A percentile compares a stretch with the other conserved stretches of the same genome.
Conservation (phyloP, 2,329 filamentous ascomycete species). For the Coniochaeta sp. region DNA sequence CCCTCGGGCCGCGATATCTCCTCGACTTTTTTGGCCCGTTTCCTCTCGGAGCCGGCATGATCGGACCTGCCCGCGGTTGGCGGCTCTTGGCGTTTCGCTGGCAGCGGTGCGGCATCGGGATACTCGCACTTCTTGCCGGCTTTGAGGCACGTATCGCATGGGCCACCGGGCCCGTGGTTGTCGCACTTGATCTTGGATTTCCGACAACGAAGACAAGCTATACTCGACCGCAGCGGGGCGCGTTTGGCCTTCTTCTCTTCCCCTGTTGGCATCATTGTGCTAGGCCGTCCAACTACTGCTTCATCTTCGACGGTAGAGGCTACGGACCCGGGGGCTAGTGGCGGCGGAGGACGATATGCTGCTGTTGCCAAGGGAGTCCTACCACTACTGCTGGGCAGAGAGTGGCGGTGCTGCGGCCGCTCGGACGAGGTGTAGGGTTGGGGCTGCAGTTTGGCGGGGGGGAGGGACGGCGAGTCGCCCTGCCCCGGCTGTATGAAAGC, state of each 20-base stretch:
- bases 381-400: slow-evolving; percentile 16
- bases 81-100: slow-evolving; percentile 35
- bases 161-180: slow-evolving; percentile 64
- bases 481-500: slow-evolving; percentile 23
- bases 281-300: slow-evolving; percentile 9
- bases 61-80: slow-evolving; percentile 30
- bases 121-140: slow-evolving; percentile 68
- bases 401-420: slow-evolving; percentile 14
- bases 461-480: slow-evolving; percentile 18
- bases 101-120: slow-evolving; percentile 41
- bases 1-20: slow-evolving; percentile 32
- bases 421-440: slow-evolving; percentile 3
- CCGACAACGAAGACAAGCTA: slow-evolving; percentile 70
- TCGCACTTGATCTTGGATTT: slow-evolving; percentile 84
- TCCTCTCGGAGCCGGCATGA: slow-evolving; percentile 33
- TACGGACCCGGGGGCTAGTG: neutral
- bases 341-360: slow-evolving; percentile 9
- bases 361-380: slow-evolving; percentile 9
- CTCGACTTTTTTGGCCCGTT: slow-evolving; percentile 36
- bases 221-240: slow-evolving; percentile 64
- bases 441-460: slow-evolving; percentile 11
- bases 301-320: slow-evolving; percentile 14
- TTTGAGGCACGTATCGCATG: slow-evolving; percentile 68
- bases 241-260: slow-evolving; percentile 36
- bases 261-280: slow-evolving; percentile 26